These are phyloP conservation scores for Nakataea oryzae DNA, from an alignment of 2,329 filamentous ascomycete species.

Conservation along the genomic window DNA sequence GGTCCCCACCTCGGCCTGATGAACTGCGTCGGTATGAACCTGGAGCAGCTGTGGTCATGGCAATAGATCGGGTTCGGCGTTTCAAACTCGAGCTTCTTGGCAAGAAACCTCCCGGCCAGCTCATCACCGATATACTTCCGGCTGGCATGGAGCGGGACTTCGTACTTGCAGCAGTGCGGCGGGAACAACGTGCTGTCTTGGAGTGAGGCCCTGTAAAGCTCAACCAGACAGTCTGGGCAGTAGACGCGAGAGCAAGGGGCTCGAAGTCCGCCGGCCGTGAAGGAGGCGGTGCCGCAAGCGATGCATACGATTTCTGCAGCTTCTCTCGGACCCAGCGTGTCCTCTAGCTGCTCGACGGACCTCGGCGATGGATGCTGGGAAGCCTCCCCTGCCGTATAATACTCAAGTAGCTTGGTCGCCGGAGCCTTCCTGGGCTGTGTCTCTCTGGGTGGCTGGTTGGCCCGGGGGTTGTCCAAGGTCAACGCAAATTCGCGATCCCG, in stretches of 20 bases:
- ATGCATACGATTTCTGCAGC: neutral
- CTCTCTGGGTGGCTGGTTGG: neutral
- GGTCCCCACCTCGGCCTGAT: constrained; percentile 22
- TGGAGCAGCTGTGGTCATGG: constrained; percentile 25
- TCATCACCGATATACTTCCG: constrained; percentile 20
- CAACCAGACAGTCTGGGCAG: constrained; percentile 32
- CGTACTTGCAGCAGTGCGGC: constrained; percentile 35
- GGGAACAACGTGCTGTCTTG: constrained; percentile 40
- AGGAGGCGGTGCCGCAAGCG: neutral
- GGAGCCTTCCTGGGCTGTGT: no score
- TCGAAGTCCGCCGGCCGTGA: neutral
- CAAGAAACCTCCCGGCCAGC: constrained; percentile 21
- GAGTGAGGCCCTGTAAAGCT: constrained; percentile 29
- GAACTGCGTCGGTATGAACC: constrained; percentile 27
- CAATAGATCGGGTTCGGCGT: constrained; percentile 40
- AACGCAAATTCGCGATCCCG: neutral
- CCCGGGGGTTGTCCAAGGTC: neutral
- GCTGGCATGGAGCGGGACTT: constrained; percentile 24
- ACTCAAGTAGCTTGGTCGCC: no score
- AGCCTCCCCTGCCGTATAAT: neutral
- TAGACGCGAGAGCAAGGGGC: constrained; percentile 33
- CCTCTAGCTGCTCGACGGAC: neutral
- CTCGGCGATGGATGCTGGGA: neutral
- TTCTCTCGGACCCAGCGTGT: neutral
- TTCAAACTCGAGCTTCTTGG: constrained; percentile 33